phyloP scores from a whole-genome alignment of 805 yeast species.

The Jamesozyma lodderae region DNA sequence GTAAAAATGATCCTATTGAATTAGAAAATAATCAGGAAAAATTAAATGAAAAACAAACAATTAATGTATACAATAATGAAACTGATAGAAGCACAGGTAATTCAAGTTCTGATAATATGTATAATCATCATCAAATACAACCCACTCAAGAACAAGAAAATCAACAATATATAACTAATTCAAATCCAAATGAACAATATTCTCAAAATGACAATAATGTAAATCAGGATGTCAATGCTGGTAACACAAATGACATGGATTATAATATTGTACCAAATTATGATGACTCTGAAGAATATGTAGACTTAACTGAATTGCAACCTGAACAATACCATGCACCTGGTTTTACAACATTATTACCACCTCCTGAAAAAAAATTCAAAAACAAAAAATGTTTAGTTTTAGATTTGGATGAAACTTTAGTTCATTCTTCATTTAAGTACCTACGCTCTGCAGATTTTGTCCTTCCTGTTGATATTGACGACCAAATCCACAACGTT shows the following conservation, averaged over 20 bases:
- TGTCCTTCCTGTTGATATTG: slow-evolving; percentile 95
- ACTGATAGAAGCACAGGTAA: slow-evolving; percentile 25
- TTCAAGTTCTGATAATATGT: slow-evolving; percentile 7
- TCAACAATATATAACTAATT: neutral
- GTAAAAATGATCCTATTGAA: slow-evolving; percentile 2
- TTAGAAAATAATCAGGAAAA: neutral
- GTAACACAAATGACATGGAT: slow-evolving; percentile 6
- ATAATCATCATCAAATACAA: slow-evolving; percentile 7
- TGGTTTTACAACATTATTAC: slow-evolving; percentile 58
- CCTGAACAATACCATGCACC: slow-evolving; percentile 62
- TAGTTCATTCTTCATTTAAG: slow-evolving; percentile 92
- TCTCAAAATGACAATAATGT: neutral
- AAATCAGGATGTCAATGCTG: neutral
- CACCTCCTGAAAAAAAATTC: slow-evolving; percentile 37
- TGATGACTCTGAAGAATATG: slow-evolving; percentile 30
- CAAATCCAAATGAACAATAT: slow-evolving; percentile 1
- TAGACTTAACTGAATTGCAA: slow-evolving; percentile 58
- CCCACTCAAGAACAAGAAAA: slow-evolving; percentile 4
- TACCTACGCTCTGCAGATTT: slow-evolving; percentile 89
- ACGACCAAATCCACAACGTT: slow-evolving; percentile 83
- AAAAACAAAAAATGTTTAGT: slow-evolving; percentile 74
- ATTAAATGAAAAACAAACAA: slow-evolving; percentile 15
- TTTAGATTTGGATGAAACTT: slow-evolving; percentile 88
- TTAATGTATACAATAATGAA: slow-evolving; percentile 21
- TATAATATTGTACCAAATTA: slow-evolving; percentile 8